Percentiles rank a stretch among this genome's conserved stretches.
Conservation (phyloP, 495 filamentous ascomycete species). For the Hypoxylon intermedium region DNA sequence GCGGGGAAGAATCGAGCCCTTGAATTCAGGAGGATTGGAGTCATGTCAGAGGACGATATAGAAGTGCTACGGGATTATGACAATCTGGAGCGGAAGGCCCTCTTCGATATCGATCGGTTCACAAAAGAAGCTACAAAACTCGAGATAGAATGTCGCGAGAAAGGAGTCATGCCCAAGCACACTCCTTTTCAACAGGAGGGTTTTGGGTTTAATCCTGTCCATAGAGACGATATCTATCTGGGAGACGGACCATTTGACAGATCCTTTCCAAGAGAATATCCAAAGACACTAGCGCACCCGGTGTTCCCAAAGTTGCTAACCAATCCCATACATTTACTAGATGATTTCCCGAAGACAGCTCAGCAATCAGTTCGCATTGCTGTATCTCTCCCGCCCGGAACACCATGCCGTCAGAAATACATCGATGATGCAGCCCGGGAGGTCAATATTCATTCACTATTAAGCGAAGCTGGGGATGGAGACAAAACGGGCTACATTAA, state of each 20-base stretch:
- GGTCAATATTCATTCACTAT: conserved; percentile 37
- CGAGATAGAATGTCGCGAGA: conserved; percentile 36
- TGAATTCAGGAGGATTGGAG: conserved; percentile 35
- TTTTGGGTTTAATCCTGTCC: conserved; percentile 32
- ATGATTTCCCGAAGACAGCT: conserved; percentile 36
- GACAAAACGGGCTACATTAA: conserved; percentile 54
- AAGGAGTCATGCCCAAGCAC: conserved; percentile 33
- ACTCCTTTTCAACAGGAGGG: conserved; percentile 35
- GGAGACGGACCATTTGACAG: conserved; percentile 19
- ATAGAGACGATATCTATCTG: conserved; percentile 39
- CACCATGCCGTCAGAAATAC: conserved; percentile 28
- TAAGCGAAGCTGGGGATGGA: conserved; percentile 26
- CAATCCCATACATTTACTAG: conserved; percentile 39
- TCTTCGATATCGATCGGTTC: conserved; percentile 34
- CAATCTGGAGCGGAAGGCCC: conserved; percentile 32
- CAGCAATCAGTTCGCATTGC: conserved; percentile 35
- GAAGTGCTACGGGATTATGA: conserved; percentile 40
- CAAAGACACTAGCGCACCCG: conserved; percentile 32
- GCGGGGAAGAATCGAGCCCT: conserved; percentile 39
- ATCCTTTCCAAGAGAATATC: conserved; percentile 9
- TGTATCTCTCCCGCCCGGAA: conserved; percentile 24
- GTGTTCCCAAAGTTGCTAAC: conserved; percentile 33
- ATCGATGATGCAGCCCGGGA: conserved; percentile 40
- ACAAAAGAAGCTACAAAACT: conserved; percentile 25
- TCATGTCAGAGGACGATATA: conserved; percentile 41